Percentiles rank a stretch among this genome's conserved stretches.
phyloP scores from a whole-genome alignment of 148 eudicot species.

The Salicornia ramosissima region DNA sequence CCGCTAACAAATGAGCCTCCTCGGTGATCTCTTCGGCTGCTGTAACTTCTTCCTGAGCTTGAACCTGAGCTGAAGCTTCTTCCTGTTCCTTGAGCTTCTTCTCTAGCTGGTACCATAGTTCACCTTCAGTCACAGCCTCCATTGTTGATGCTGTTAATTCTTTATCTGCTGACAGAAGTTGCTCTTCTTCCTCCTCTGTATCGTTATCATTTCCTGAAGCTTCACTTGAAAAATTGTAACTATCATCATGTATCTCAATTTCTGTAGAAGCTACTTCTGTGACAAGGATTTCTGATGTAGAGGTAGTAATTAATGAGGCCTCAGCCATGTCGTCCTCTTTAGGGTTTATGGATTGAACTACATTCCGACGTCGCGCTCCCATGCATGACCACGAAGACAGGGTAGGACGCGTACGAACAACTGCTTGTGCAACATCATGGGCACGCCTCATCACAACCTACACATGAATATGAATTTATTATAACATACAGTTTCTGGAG shows the following conservation, averaged over 20 bases:
- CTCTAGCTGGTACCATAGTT: constrained; percentile 78
- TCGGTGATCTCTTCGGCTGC: constrained; percentile 57
- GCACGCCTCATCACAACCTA: constrained; percentile 93
- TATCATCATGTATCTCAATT: constrained; percentile 25
- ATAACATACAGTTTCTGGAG: neutral
- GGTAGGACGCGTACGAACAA: constrained; percentile 74
- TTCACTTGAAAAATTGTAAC: constrained; percentile 41
- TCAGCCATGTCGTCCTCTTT: constrained; percentile 46
- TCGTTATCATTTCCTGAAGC: constrained; percentile 48
- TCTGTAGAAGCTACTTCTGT: constrained; percentile 30
- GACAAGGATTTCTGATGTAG: constrained; percentile 36
- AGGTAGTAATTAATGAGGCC: constrained; percentile 39
- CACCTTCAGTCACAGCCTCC: constrained; percentile 67
- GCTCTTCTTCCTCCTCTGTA: constrained; percentile 61
- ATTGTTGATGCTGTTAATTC: constrained; percentile 44
- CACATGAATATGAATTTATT: constrained; percentile 16
- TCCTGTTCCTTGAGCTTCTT: constrained; percentile 63
- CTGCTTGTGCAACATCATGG: constrained; percentile 86
- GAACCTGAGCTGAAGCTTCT: constrained; percentile 27
- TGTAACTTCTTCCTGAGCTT: constrained; percentile 56
- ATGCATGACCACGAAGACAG: constrained; percentile 87
- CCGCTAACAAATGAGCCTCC: constrained; percentile 60
- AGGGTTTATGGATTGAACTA: constrained; percentile 30
- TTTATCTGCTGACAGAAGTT: constrained; percentile 37
- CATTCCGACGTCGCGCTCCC: constrained; percentile 81